These are phyloP conservation scores for Aspergillus clavatus DNA, from an alignment of 2,329 filamentous ascomycete species.

Conservation along the genomic window DNA sequence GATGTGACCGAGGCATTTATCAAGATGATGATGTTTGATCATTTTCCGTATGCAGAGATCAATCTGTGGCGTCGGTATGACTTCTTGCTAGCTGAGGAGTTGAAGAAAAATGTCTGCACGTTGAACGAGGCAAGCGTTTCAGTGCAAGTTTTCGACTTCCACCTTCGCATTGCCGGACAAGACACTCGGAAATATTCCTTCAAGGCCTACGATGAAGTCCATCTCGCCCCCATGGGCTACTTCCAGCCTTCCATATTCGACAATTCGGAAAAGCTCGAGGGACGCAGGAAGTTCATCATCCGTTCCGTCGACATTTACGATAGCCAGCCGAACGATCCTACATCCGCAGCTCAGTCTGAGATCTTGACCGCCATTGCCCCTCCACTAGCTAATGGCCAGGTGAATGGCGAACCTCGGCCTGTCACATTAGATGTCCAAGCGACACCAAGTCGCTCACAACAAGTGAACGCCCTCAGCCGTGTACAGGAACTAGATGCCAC, in stretches of 20 bases:
- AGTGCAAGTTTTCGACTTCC: conserved; percentile 83
- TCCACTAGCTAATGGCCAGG: conserved; percentile 25
- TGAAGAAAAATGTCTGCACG: conserved; percentile 90
- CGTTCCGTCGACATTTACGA: conserved; percentile 94
- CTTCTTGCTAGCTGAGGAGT: conserved; percentile 86
- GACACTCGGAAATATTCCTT: conserved; percentile 90
- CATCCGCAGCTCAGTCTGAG: conserved; percentile 75
- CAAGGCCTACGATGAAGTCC: conserved; percentile 95
- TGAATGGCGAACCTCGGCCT: conserved; percentile 36
- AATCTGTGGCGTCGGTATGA: conserved; percentile 87
- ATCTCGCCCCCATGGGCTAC: conserved; percentile 91
- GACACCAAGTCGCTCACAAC: conserved; percentile 51
- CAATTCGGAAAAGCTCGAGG: conserved; percentile 70
- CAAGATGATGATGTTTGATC: conserved; percentile 96
- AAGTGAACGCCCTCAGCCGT: conserved; percentile 65
- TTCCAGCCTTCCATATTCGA: conserved; percentile 88
- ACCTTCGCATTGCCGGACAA: conserved; percentile 80
- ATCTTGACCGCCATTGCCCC: conserved; percentile 52
- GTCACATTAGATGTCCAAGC: conserved; percentile 31
- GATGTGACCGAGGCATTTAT: conserved; percentile 93
- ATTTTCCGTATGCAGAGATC: conserved; percentile 93
- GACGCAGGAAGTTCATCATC: conserved; percentile 74
- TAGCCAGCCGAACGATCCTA: conserved; percentile 82
- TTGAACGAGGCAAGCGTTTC: conserved; percentile 86
- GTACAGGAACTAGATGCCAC: conserved; percentile 67